A percentile compares a stretch with the other conserved stretches of the same genome.
phyloP scores from a whole-genome alignment of 768 basidiomycete genomes.

The Auricularia sp. region DNA sequence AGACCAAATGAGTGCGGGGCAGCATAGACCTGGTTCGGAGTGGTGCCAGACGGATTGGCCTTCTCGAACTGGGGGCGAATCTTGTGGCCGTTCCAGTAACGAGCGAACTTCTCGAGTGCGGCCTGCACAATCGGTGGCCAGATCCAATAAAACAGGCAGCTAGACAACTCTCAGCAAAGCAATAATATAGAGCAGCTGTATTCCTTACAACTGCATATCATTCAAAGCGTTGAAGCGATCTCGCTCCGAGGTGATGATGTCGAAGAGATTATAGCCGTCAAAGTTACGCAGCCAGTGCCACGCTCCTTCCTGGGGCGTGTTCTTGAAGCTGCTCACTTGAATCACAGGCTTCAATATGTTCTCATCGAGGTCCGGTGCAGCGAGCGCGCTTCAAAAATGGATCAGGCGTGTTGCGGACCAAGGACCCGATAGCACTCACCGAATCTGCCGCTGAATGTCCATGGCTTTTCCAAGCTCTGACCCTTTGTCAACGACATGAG shows the following conservation, averaged over 20 bases:
- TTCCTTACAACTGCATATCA: slow-evolving; percentile 8
- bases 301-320: slow-evolving; percentile 22
- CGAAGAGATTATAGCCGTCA: slow-evolving; percentile 12
- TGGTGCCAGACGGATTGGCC: slow-evolving; percentile 20
- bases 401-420: background rate
- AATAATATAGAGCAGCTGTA: too few relatives aligned
- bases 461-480: slow-evolving; percentile 23
- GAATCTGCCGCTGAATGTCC: slow-evolving; percentile 10
- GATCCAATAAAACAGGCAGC: slow-evolving; percentile 25
- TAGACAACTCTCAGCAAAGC: background rate
- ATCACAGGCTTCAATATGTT: slow-evolving; percentile 12
- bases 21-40: slow-evolving; percentile 8
- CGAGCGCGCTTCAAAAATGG: background rate
- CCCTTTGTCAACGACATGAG: slow-evolving; percentile 21
- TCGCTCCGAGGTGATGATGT: slow-evolving; percentile 5
- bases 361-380: slow-evolving; percentile 16
- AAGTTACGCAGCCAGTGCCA: slow-evolving; percentile 21
- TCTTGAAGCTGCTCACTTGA: slow-evolving; percentile 21
- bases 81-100: slow-evolving; percentile 24
- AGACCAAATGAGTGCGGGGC: background rate
- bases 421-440: slow-evolving; percentile 1
- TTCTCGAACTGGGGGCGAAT: slow-evolving; percentile 18
- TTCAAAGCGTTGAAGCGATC: background rate
- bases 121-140: slow-evolving; percentile 23
- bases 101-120: slow-evolving; percentile 19